phyloP scores from a whole-genome alignment of 1,284 basidiomycete genomes.

The Trametes sp. region DNA sequence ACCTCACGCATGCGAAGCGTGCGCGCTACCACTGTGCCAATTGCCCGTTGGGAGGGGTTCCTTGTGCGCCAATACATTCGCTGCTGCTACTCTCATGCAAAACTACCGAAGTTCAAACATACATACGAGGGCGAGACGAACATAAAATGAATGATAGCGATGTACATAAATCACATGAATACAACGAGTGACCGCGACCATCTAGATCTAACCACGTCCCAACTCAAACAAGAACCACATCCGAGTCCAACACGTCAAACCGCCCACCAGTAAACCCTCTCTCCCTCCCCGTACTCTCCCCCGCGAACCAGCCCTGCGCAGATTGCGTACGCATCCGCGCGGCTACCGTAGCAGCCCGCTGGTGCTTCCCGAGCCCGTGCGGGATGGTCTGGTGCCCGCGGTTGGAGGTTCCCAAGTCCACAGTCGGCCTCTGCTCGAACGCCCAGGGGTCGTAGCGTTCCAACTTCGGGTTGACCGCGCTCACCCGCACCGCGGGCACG shows the following conservation, averaged over 20 bases:
- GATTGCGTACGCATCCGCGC: slow-evolving; percentile 2
- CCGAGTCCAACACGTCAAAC: slow-evolving; percentile 2
- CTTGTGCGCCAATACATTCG: background rate
- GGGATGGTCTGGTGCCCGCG: slow-evolving; percentile 9
- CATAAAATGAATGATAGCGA: too few species aligned
- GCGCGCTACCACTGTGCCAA: slow-evolving; percentile 31
- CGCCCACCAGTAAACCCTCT: slow-evolving; percentile 9
- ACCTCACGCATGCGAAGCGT: slow-evolving; percentile 31
- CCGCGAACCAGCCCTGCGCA: background rate
- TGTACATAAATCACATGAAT: too few species aligned
- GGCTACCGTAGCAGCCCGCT: background rate
- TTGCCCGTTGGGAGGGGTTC: background rate
- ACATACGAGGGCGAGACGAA: too few species aligned
- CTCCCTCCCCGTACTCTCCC: background rate
- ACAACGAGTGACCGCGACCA: too few species aligned
- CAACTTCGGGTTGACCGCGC: too few species aligned
- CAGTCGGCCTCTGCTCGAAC: slow-evolving; percentile 1
- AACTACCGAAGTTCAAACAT: too few species aligned
- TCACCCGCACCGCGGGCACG: too few species aligned
- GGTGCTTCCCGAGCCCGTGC: background rate
- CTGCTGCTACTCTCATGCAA: too few species aligned
- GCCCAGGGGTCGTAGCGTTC: slow-evolving; percentile 4
- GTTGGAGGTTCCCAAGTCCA: background rate
- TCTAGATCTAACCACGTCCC: background rate
- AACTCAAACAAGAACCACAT: background rate